These are phyloP conservation scores for Podaxis sp. DNA, from an alignment of 768 basidiomycete genomes.

Conservation along the genomic window DNA sequence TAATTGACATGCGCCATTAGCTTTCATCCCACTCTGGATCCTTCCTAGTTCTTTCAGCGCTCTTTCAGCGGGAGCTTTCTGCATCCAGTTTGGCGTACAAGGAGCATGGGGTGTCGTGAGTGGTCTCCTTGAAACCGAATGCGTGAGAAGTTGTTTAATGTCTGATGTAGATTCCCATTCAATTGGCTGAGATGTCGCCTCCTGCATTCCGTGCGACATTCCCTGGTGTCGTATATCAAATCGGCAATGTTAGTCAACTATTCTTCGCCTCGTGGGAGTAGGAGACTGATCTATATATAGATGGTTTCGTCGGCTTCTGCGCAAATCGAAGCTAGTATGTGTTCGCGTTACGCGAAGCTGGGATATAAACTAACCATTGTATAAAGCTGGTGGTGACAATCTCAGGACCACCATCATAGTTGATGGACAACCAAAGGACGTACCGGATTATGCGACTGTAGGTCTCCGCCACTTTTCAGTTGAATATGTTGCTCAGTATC, in stretches of 20 bases:
- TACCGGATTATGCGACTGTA: constrained; percentile 31
- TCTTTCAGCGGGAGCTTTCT: constrained; percentile 83
- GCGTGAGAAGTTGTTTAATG: constrained; percentile 35
- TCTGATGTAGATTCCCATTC: constrained; percentile 56
- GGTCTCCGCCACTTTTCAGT: background rate
- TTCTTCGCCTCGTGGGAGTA: background rate
- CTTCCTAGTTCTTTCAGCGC: constrained; percentile 62
- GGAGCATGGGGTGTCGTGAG: constrained; percentile 87
- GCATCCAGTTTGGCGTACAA: constrained; percentile 83
- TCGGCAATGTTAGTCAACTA: constrained; percentile 57
- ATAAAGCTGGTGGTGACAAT: constrained; percentile 55
- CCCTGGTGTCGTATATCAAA: constrained; percentile 80
- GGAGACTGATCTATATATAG: constrained; percentile 19
- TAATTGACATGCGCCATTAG: constrained; percentile 17
- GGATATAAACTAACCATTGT: constrained; percentile 17
- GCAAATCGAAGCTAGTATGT: constrained; percentile 72
- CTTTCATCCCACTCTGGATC: constrained; percentile 79
- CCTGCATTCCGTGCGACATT: constrained; percentile 88
- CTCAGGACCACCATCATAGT: constrained; percentile 45
- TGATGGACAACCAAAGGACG: constrained; percentile 34
- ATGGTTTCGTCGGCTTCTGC: constrained; percentile 70
- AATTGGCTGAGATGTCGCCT: constrained; percentile 79
- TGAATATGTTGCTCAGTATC: constrained; percentile 15
- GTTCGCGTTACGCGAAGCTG: background rate
- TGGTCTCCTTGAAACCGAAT: constrained; percentile 28